phyloP scores from a whole-genome alignment of 2,329 filamentous ascomycete species.

The Apiospora rasikravindrae region DNA sequence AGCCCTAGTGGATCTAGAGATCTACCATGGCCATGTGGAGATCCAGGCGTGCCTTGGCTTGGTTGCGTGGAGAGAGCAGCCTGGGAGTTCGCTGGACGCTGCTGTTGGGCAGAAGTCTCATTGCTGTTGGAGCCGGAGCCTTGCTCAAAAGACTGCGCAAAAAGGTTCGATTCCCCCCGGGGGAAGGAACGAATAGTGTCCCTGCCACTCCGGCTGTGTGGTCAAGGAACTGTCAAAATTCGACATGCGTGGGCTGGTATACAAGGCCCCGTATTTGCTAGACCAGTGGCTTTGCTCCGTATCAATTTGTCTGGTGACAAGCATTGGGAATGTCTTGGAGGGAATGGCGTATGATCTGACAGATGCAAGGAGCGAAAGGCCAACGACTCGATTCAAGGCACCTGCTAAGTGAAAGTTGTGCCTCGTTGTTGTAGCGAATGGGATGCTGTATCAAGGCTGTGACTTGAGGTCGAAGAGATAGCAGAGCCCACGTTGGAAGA shows the following conservation, averaged over 20 bases:
- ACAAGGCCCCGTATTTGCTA: constrained; percentile 57
- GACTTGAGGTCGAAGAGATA: not conserved
- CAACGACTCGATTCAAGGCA: not conserved
- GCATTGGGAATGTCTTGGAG: constrained; percentile 51
- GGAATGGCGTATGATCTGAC: constrained; percentile 2
- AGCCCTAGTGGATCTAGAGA: constrained; percentile 48
- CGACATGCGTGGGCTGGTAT: constrained; percentile 61
- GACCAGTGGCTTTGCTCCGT: constrained; percentile 62
- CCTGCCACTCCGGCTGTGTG: constrained; percentile 62
- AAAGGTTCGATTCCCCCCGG: constrained; percentile 50
- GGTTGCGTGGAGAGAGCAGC: constrained; percentile 65
- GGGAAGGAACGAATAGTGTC: constrained; percentile 57
- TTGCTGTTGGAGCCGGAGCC: constrained; percentile 41
- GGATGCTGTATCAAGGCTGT: not conserved
- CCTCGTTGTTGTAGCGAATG: not conserved
- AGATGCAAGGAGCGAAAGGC: constrained; percentile 4
- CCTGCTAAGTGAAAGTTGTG: not conserved
- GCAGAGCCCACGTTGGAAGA: not conserved
- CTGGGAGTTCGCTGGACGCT: constrained; percentile 43
- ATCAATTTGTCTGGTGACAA: constrained; percentile 60
- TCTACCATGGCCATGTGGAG: constrained; percentile 43
- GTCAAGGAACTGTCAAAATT: constrained; percentile 58
- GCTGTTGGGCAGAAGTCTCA: constrained; percentile 39
- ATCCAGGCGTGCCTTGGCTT: constrained; percentile 35
- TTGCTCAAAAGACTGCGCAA: constrained; percentile 52